Evolutionary conservation across 306 rosid species (phyloP).

Genomic region (Quercus suber): DNA sequence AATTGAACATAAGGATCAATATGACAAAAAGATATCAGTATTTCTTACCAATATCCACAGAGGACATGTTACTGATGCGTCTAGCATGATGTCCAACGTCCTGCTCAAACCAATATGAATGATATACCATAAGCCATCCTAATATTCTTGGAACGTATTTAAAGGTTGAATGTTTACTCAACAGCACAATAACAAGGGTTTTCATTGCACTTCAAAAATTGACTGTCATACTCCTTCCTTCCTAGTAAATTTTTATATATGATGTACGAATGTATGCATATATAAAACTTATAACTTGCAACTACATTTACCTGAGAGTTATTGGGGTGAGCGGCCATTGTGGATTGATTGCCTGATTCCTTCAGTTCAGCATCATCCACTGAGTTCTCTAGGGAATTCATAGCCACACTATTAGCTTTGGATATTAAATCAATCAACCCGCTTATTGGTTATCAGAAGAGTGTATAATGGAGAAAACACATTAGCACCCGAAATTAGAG

Average conservation of each 20-base stretch:
- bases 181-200: not conserved
- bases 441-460: not conserved
- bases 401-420: conserved; percentile 16
- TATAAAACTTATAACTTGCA: not conserved
- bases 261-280: not conserved
- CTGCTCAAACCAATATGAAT: conserved; percentile 36
- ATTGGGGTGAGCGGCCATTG: conserved; percentile 51
- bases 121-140: not conserved
- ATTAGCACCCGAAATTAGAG: conserved; percentile 1
- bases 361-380: conserved; percentile 39
- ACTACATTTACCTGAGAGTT: conserved; percentile 48
- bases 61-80: conserved; percentile 81
- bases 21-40: conserved; percentile 4
- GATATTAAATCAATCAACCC: not conserved
- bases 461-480: not conserved
- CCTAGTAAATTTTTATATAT: not conserved
- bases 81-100: conserved; percentile 90
- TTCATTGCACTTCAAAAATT: not conserved
- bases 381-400: conserved; percentile 42
- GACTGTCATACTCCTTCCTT: not conserved
- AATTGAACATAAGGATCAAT: conserved; percentile 13
- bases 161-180: not conserved
- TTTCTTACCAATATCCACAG: conserved; percentile 78
- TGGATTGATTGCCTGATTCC: conserved; percentile 41
- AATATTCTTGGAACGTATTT: not conserved